Evolutionary conservation across 2,329 filamentous ascomycete genomes (phyloP).

Genomic region (Pseudocercospora pini-densiflorae): DNA sequence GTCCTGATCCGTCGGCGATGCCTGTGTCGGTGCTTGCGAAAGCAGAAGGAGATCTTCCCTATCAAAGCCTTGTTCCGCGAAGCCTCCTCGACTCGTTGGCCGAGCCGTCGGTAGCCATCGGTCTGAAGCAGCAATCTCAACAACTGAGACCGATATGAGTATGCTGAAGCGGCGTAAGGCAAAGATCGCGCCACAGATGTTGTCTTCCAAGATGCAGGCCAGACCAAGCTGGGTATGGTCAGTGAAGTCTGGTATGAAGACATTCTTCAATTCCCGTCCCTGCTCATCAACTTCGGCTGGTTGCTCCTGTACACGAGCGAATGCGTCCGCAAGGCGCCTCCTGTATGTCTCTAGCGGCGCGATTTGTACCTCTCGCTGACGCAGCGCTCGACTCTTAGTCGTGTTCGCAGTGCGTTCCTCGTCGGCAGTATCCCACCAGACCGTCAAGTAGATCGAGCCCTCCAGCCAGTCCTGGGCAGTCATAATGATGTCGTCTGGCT

Average conservation of each 20-base stretch:
- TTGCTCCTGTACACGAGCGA: slow-evolving; percentile 67
- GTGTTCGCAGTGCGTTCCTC: slow-evolving; percentile 52
- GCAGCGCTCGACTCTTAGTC: slow-evolving; percentile 47
- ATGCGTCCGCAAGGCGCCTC: slow-evolving; percentile 71
- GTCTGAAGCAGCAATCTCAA: slow-evolving; percentile 81
- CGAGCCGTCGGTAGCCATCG: slow-evolving; percentile 74
- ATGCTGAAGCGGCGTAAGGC: slow-evolving; percentile 81
- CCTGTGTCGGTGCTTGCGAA: slow-evolving; percentile 66
- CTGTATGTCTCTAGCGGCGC: slow-evolving; percentile 71
- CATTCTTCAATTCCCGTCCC: slow-evolving; percentile 47
- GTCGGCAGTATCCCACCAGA: slow-evolving; percentile 90
- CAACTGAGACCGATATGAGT: slow-evolving; percentile 74
- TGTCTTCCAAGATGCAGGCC: slow-evolving; percentile 81
- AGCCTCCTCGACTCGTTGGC: slow-evolving; percentile 51
- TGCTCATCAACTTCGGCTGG: slow-evolving; percentile 47
- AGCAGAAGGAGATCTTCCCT: slow-evolving; percentile 85
- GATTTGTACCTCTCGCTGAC: slow-evolving; percentile 51
- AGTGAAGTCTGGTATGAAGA: slow-evolving; percentile 75
- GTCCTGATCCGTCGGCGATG: slow-evolving; percentile 68
- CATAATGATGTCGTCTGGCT: slow-evolving; percentile 73
- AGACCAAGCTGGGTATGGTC: slow-evolving; percentile 80
- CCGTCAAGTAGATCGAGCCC: slow-evolving; percentile 78
- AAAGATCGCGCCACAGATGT: slow-evolving; percentile 74
- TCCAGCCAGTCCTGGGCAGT: slow-evolving; percentile 91
- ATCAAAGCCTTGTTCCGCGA: slow-evolving; percentile 70